Conservation (phyloP, 2,329 filamentous ascomycete species). For the Sporothrix euskadiensis region DNA sequence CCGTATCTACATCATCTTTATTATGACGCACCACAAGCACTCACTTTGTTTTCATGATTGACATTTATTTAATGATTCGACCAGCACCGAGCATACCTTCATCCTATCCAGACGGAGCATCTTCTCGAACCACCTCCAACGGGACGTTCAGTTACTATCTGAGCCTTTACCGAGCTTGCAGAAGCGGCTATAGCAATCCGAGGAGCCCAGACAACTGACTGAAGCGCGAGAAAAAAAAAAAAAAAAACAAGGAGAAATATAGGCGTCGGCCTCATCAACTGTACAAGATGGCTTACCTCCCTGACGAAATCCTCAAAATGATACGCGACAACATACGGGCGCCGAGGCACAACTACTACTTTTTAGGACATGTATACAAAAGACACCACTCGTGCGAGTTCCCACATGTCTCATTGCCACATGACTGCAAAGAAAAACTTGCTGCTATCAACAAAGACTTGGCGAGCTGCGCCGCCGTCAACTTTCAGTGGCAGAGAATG, state of each 20-base stretch:
- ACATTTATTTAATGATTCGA: not conserved
- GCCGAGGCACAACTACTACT: not conserved
- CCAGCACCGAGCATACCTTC: not conserved
- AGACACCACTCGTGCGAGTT: too few species aligned
- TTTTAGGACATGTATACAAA: too few species aligned
- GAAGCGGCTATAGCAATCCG: too few species aligned
- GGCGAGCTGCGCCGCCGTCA: constrained; percentile 13
- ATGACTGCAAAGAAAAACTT: not conserved
- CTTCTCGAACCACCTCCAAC: too few species aligned
- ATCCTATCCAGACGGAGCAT: too few species aligned
- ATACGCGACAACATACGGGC: not conserved
- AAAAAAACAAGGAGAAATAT: too few species aligned
- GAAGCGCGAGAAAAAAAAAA: too few species aligned
- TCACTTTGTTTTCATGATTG: not conserved
- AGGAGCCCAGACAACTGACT: too few species aligned
- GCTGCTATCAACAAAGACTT: not conserved
- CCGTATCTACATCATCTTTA: not conserved
- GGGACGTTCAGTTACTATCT: not conserved
- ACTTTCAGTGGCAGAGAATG: not conserved
- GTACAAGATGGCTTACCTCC: not conserved
- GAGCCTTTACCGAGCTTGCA: too few species aligned
- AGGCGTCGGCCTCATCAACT: too few species aligned
- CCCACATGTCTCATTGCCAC: too few species aligned
- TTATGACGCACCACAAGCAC: not conserved
- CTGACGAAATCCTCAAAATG: not conserved